phyloP scores from a whole-genome alignment of 805 yeast species.

The Henningerozyma blattae region DNA sequence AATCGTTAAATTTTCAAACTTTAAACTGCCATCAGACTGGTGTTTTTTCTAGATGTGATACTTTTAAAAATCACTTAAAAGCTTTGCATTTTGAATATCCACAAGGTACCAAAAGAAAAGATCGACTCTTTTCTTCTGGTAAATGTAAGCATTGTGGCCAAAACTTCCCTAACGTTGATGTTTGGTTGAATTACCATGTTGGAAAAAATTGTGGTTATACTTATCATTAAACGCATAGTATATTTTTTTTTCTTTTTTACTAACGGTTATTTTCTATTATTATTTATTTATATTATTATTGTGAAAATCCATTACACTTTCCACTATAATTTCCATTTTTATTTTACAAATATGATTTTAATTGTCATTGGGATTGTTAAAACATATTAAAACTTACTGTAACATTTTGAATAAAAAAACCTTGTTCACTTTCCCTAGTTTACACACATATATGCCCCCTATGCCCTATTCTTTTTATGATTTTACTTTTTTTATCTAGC shows the following conservation, averaged over 20 bases:
- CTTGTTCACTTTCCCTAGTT: too few relatives aligned
- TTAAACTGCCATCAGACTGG: slow-evolving; percentile 67
- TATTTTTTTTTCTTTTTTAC: not conserved
- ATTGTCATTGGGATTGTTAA: too few relatives aligned
- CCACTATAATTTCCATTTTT: too few relatives aligned
- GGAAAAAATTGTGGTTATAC: slow-evolving; percentile 27
- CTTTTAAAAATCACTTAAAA: slow-evolving; percentile 81
- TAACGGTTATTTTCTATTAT: not conserved
- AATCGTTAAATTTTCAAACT: slow-evolving; percentile 15
- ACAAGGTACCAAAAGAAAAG: slow-evolving; percentile 69
- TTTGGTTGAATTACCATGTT: slow-evolving; percentile 69
- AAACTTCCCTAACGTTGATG: slow-evolving; percentile 56
- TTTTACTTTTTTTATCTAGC: not conserved
- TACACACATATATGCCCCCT: too few relatives aligned
- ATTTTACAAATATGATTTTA: too few relatives aligned
- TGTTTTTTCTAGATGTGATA: slow-evolving; percentile 78
- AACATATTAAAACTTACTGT: too few relatives aligned
- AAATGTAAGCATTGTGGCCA: slow-evolving; percentile 66
- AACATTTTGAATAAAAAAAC: too few relatives aligned
- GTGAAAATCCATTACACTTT: too few relatives aligned
- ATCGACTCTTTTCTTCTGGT: slow-evolving; percentile 58
- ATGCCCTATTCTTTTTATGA: too few relatives aligned
- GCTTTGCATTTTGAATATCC: slow-evolving; percentile 88
- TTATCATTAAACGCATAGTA: slow-evolving; percentile 10
- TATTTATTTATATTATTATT: too few relatives aligned